phyloP scores from a whole-genome alignment of 352 stramenopile genomes.

The Phytophthora aleatoria region DNA sequence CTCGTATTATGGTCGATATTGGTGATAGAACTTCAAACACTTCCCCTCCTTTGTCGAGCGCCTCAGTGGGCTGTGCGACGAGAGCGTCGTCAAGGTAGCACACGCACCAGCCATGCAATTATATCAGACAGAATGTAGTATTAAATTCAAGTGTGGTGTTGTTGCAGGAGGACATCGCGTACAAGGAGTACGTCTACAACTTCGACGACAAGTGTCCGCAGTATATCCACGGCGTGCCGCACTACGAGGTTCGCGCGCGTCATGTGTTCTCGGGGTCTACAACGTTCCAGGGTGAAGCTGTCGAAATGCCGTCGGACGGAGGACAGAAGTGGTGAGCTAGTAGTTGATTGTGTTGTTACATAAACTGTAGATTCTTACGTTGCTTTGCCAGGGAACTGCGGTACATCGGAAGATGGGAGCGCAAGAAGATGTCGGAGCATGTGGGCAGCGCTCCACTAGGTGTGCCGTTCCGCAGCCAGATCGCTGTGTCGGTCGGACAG shows the following conservation, averaged over 20 bases:
- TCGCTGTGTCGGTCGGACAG: slow-evolving; percentile 81
- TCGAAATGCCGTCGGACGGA: slow-evolving; percentile 76
- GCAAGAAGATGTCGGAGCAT: slow-evolving; percentile 88
- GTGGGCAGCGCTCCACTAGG: slow-evolving; percentile 58
- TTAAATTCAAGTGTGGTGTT: background rate
- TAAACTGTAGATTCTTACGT: slow-evolving; percentile 2
- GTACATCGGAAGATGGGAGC: slow-evolving; percentile 86
- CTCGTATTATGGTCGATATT: background rate
- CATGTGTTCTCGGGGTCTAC: slow-evolving; percentile 84
- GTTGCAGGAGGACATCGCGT: slow-evolving; percentile 79
- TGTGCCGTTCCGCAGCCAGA: slow-evolving; percentile 84
- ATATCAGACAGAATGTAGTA: background rate
- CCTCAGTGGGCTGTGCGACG: slow-evolving; percentile 72
- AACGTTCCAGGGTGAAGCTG: slow-evolving; percentile 79
- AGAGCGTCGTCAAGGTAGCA: slow-evolving; percentile 79
- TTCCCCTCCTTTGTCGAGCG: slow-evolving; percentile 85
- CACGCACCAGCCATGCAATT: background rate
- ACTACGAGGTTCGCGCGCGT: slow-evolving; percentile 82
- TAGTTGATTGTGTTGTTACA: background rate
- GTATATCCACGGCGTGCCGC: slow-evolving; percentile 84
- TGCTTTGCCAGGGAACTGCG: slow-evolving; percentile 61
- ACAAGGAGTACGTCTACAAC: slow-evolving; percentile 91
- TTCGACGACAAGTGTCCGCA: slow-evolving; percentile 88
- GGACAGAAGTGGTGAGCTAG: slow-evolving; percentile 76
- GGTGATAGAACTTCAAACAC: slow-evolving; percentile 75